phyloP scores from a whole-genome alignment of 192 early-diverging fungal genomes.

The Spizellomyces sp. region DNA sequence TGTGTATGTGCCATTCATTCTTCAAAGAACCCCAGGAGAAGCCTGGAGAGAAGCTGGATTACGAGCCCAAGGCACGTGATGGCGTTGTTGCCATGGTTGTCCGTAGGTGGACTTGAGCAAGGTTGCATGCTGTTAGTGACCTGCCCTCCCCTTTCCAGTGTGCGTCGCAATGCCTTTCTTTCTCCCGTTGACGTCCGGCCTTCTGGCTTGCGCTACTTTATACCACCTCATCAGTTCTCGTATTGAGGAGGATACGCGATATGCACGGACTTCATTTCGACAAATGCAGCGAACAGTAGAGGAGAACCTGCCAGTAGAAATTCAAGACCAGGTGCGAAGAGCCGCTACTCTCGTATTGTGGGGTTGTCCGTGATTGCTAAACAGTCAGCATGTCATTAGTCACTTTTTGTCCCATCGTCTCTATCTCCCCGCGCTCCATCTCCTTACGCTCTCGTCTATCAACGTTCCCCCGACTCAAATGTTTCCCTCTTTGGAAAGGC shows the following conservation, averaged over 20 bases:
- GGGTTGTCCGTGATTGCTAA: neutral
- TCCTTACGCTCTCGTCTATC: neutral
- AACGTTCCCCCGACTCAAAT: neutral
- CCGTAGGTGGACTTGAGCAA: too few relatives aligned
- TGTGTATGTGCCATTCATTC: too few relatives aligned
- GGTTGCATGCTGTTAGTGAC: too few relatives aligned
- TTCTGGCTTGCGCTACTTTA: constrained; percentile 16
- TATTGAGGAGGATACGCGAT: constrained; percentile 9
- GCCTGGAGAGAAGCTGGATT: too few relatives aligned
- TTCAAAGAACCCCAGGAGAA: too few relatives aligned
- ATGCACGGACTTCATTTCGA: neutral
- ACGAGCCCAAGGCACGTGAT: too few relatives aligned
- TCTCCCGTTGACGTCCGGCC: constrained; percentile 22
- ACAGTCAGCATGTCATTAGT: neutral
- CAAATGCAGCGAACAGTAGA: constrained; percentile 19
- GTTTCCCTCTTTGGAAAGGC: constrained; percentile 8
- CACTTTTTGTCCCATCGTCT: constrained; percentile 17
- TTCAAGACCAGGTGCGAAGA: constrained; percentile 23
- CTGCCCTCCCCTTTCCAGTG: too few relatives aligned
- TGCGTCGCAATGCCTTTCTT: constrained; percentile 6
- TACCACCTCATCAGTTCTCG: constrained; percentile 24
- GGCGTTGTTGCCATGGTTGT: too few relatives aligned
- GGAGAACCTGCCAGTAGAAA: constrained; percentile 10
- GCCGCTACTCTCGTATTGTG: neutral
- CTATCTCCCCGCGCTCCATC: too few relatives aligned